phyloP scores from a whole-genome alignment of 768 basidiomycete species.

The Leccinum boreale region DNA sequence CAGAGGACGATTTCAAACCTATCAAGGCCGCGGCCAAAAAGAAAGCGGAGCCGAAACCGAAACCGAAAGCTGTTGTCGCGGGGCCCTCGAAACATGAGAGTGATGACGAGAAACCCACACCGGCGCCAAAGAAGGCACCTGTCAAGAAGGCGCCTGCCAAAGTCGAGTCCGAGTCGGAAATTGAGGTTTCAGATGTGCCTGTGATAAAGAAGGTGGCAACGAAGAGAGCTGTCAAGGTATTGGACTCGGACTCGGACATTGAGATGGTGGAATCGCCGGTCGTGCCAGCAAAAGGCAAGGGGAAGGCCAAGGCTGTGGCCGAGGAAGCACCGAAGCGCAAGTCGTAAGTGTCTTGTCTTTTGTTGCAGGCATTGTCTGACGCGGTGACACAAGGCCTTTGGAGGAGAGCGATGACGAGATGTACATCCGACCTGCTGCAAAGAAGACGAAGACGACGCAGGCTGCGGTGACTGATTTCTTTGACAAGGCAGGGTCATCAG shows the following conservation, averaged over 20 bases:
- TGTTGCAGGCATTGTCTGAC: constrained; percentile 10
- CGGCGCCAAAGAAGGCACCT: constrained; percentile 30
- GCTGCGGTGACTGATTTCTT: constrained; percentile 60
- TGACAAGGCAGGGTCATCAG: constrained; percentile 39
- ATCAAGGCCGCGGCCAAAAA: constrained; percentile 44
- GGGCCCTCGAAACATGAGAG: constrained; percentile 46
- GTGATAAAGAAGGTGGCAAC: constrained; percentile 18
- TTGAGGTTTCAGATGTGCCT: constrained; percentile 28
- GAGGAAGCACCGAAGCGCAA: constrained; percentile 56
- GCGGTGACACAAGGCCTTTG: constrained; percentile 26
- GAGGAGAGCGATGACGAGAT: constrained; percentile 37
- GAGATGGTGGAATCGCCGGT: constrained; percentile 27
- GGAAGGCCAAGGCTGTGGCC: constrained; percentile 39
- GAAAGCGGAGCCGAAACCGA: constrained; percentile 30
- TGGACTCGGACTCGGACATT: constrained; percentile 39
- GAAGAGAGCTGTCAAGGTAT: constrained; percentile 23
- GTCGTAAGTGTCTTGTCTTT: constrained; percentile 42
- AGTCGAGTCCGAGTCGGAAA: constrained; percentile 40
- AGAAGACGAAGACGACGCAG: constrained; percentile 48
- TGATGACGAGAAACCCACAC: constrained; percentile 35
- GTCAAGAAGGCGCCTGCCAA: constrained; percentile 32
- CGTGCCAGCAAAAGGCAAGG: constrained; percentile 38
- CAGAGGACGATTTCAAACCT: constrained; percentile 57
- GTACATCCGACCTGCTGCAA: constrained; percentile 45
- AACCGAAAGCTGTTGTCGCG: constrained; percentile 25